Percentiles rank a stretch among this genome's conserved stretches.
Conservation (phyloP, 2,329 filamentous ascomycete species). For the Knufia fluminis region DNA sequence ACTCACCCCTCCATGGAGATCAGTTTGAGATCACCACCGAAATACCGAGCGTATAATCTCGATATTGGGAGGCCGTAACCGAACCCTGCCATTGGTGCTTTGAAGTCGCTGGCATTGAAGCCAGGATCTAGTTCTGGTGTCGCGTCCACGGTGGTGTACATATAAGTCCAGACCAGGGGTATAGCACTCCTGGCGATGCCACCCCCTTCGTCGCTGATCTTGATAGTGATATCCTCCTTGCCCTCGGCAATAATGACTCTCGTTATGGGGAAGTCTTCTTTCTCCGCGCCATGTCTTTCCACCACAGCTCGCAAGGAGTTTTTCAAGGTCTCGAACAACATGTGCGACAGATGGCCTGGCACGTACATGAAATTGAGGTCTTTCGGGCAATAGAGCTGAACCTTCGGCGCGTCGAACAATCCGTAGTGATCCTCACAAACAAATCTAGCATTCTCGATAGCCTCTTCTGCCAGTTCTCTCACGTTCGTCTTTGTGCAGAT, state of each 20-base stretch:
- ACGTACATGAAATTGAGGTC: slow-evolving; percentile 99
- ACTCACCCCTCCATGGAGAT: slow-evolving; percentile 98
- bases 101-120: slow-evolving; percentile 98
- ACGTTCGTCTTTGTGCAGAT: slow-evolving; percentile 99
- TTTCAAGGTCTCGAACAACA: slow-evolving; percentile 98
- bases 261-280: slow-evolving; percentile 90
- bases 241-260: slow-evolving; percentile 97
- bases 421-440: slow-evolving; percentile 99
- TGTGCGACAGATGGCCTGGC: slow-evolving; percentile 94
- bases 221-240: slow-evolving; percentile 98
- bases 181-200: slow-evolving; percentile 90
- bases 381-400: slow-evolving; percentile 90
- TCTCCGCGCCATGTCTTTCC: slow-evolving; percentile 87
- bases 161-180: slow-evolving; percentile 98
- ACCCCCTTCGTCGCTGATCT: slow-evolving; percentile 92
- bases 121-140: slow-evolving; percentile 92
- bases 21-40: slow-evolving; percentile 91
- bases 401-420: slow-evolving; percentile 89
- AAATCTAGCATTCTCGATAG: slow-evolving; percentile 97
- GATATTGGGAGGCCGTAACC: slow-evolving; percentile 96
- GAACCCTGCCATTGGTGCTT: slow-evolving; percentile 97
- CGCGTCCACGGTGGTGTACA: slow-evolving; percentile 97
- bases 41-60: slow-evolving; percentile 88
- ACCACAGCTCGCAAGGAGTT: slow-evolving; percentile 96
- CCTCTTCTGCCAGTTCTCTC: slow-evolving; percentile 85